phyloP scores from a whole-genome alignment of 805 yeast species.

The Torulaspora delbrueckii region DNA sequence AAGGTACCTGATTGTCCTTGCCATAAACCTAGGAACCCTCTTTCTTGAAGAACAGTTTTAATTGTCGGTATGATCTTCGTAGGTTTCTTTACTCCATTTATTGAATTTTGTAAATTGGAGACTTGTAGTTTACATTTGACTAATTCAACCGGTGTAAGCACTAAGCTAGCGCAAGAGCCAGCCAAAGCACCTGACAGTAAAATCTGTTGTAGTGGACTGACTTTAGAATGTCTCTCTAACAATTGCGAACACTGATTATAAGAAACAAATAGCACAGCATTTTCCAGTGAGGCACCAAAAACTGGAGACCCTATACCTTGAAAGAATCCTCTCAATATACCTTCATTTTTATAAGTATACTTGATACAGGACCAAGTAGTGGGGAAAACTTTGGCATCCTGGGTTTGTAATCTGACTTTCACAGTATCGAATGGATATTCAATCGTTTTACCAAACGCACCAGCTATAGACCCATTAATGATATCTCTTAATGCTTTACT shows the following conservation, averaged over 20 bases:
- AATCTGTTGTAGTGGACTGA: constrained; percentile 41
- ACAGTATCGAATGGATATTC: constrained; percentile 94
- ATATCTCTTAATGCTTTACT: constrained; percentile 33
- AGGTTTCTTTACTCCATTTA: constrained; percentile 28
- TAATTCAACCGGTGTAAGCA: constrained; percentile 87
- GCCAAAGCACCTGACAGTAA: constrained; percentile 72
- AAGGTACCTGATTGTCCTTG: constrained; percentile 80
- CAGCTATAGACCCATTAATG: constrained; percentile 48
- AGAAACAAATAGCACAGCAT: constrained; percentile 69
- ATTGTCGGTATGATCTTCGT: constrained; percentile 39
- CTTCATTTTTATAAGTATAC: constrained; percentile 62
- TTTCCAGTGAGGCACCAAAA: constrained; percentile 86
- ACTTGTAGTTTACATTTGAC: constrained; percentile 88
- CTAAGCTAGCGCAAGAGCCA: constrained; percentile 76
- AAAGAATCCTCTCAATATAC: constrained; percentile 66
- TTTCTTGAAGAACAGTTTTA: constrained; percentile 39
- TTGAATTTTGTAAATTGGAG: constrained; percentile 34
- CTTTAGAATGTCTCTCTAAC: constrained; percentile 28
- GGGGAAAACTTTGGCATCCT: constrained; percentile 51
- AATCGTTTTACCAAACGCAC: constrained; percentile 75
- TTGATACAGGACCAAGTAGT: constrained; percentile 64
- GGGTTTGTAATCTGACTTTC: constrained; percentile 80
- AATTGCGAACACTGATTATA: constrained; percentile 47
- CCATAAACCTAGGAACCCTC: constrained; percentile 77
- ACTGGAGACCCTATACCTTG: constrained; percentile 76